phyloP scores from a whole-genome alignment of 2,329 filamentous ascomycete species.

The Aspergillus viridinutans region DNA sequence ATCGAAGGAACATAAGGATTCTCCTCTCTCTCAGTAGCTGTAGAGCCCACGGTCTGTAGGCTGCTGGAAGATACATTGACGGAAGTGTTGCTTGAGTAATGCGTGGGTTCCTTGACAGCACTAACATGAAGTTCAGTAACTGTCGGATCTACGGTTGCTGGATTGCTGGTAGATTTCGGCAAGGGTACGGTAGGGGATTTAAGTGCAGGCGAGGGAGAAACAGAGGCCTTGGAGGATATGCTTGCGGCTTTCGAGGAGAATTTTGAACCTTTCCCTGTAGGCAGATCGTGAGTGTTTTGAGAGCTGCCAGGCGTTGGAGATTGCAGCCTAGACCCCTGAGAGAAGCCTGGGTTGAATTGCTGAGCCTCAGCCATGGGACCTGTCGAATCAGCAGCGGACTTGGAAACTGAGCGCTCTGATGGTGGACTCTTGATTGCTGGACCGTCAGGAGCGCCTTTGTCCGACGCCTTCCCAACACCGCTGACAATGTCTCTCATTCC shows the following conservation, averaged over 20 bases:
- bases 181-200: conserved; percentile 38
- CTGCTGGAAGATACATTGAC: conserved; percentile 28
- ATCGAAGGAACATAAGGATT: conserved; percentile 23
- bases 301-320: conserved; percentile 33
- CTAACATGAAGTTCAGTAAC: conserved; percentile 45
- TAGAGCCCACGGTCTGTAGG: conserved; percentile 26
- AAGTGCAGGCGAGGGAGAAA: conserved; percentile 32
- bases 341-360: conserved; percentile 26
- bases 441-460: conserved; percentile 24
- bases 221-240: conserved; percentile 39
- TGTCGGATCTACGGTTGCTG: conserved; percentile 40
- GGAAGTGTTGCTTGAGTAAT: conserved; percentile 29
- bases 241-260: conserved; percentile 40
- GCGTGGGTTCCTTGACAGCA: conserved; percentile 27
- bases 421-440: conserved; percentile 23
- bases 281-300: conserved; percentile 26
- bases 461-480: conserved; percentile 28
- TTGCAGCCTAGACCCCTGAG: conserved; percentile 35
- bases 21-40: conserved; percentile 28
- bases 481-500: conserved; percentile 55
- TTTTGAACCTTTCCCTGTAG: conserved; percentile 31
- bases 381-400: conserved; percentile 22
- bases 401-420: conserved; percentile 23
- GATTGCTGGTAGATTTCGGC: conserved; percentile 29
- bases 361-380: conserved; percentile 18